A percentile compares a stretch with the other conserved stretches of the same genome.
Evolutionary conservation across 1,284 basidiomycete genomes (phyloP).

Genomic region (Inonotus hispidus): DNA sequence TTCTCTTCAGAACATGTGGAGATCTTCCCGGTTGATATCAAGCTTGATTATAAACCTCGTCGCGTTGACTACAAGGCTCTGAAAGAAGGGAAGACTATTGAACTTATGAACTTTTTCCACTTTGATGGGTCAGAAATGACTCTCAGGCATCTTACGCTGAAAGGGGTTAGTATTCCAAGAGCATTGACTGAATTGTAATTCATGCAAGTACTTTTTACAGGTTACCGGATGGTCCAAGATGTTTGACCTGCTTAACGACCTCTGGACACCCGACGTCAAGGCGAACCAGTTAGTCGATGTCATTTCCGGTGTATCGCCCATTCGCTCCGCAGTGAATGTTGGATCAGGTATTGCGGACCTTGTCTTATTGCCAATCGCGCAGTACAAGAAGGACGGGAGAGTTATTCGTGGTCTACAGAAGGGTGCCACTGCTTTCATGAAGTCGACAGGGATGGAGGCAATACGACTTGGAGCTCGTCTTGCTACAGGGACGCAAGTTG

Average conservation of each 20-base stretch:
- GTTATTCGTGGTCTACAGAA: slow-evolving; percentile 91
- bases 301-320: slow-evolving; percentile 94
- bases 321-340: slow-evolving; percentile 93
- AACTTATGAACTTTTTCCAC: slow-evolving; percentile 99
- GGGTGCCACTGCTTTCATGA: slow-evolving; percentile 88
- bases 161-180: slow-evolving; percentile 60
- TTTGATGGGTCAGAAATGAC: slow-evolving; percentile 99
- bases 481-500: slow-evolving; percentile 96
- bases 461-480: slow-evolving; percentile 92
- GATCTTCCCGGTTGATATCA: slow-evolving; percentile 85
- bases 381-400: slow-evolving; percentile 96
- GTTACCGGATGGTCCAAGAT: slow-evolving; percentile 86
- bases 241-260: slow-evolving; percentile 88
- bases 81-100: slow-evolving; percentile 87
- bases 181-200: background rate
- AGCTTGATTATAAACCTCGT: slow-evolving; percentile 98
- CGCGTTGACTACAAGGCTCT: slow-evolving; percentile 94
- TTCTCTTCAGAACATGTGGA: slow-evolving; percentile 70
- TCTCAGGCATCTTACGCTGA: slow-evolving; percentile 84
- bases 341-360: slow-evolving; percentile 95
- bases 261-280: slow-evolving; percentile 99
- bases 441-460: slow-evolving; percentile 90
- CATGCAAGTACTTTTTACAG: slow-evolving; percentile 36
- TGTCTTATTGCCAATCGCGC: slow-evolving; percentile 91
- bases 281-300: slow-evolving; percentile 97